Evolutionary conservation across 2,329 filamentous ascomycete species (phyloP), one percentile per base, ranked within the genome.

Genomic region (Aspergillus pseudonomiae): DNA sequence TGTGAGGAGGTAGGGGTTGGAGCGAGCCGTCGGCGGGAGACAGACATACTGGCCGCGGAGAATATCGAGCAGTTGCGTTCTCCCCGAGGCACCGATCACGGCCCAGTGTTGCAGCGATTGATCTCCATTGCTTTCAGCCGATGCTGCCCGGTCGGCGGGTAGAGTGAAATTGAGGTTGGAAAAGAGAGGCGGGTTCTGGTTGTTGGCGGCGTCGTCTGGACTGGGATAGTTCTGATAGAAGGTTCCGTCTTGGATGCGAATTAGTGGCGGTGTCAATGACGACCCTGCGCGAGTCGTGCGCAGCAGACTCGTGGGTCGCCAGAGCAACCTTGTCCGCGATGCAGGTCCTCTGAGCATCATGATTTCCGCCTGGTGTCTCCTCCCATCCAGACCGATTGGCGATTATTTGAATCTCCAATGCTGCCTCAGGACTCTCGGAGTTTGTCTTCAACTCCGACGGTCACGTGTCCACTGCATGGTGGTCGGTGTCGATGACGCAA

Each of bases 1-100:
- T 2, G 85, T 87, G 16, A 89, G 85, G 2, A 98, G 85, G 74
- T 91, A 91, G 0, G 95, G 95, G 74, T 89, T 97, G 7, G 88
- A 88, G 53, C 94, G 86, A 1, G 92, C 90, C 4, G 83, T 85
- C 0, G 93, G 90, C 5, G 94, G 94, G 7, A 91, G 81, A 74
- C 88, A 91, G 36, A 97, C 80, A 68, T 94, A 85, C 63, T 90
- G 86, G 10, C 94, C 94, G 36, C 89, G 84, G 11, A 98, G 82
- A 24, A 94, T 81, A 64, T 96, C 87, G 4, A 98, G 83, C 62
- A 99, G 89, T 0, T 91, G 91, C 0, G 93, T 96, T 75, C 94
- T 92, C 0, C 91, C 91, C 1, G 89, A 86, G 0, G 92, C 88
- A 0, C 93, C 93, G 30, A 98, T 83, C 45, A 99, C 83, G 45